Conservation (phyloP, 495 filamentous ascomycete species). For the Lophium mytilinum region DNA sequence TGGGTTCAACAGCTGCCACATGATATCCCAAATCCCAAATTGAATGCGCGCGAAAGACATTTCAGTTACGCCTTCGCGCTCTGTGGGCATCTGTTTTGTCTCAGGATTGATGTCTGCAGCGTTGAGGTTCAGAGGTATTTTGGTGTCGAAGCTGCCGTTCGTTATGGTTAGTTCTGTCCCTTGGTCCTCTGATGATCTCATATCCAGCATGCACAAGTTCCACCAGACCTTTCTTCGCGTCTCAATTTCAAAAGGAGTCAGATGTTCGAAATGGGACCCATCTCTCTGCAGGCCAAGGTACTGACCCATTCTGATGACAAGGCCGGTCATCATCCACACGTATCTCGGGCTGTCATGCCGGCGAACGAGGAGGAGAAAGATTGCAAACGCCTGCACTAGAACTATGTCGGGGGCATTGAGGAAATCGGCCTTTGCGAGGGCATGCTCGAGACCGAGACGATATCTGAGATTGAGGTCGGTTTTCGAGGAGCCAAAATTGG, state of each 20-base stretch:
- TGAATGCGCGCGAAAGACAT: slow-evolving; percentile 33
- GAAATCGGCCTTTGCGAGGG: slow-evolving; percentile 49
- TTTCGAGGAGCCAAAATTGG: slow-evolving; percentile 45
- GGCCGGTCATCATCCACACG: slow-evolving; percentile 46
- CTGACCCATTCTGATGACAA: slow-evolving; percentile 18
- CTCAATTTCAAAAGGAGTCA: slow-evolving; percentile 18
- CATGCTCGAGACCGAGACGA: slow-evolving; percentile 46
- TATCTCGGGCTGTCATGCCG: slow-evolving; percentile 43
- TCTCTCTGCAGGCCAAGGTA: slow-evolving; percentile 24
- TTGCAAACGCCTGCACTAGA: slow-evolving; percentile 42
- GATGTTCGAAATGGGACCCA: slow-evolving; percentile 9
- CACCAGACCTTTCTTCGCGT: slow-evolving; percentile 21
- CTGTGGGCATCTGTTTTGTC: slow-evolving; percentile 25
- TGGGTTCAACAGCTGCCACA: slow-evolving; percentile 36
- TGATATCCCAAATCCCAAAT: slow-evolving; percentile 40
- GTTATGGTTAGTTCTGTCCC: slow-evolving; percentile 38
- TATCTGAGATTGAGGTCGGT: slow-evolving; percentile 44
- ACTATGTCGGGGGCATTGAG: slow-evolving; percentile 32
- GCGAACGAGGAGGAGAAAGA: slow-evolving; percentile 42
- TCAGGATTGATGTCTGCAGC: slow-evolving; percentile 17
- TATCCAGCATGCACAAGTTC: slow-evolving; percentile 13
- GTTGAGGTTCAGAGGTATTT: slow-evolving; percentile 27
- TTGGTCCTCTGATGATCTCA: slow-evolving; percentile 33
- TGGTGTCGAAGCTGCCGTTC: slow-evolving; percentile 37
- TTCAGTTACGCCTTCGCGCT: slow-evolving; percentile 41